phyloP scores from a whole-genome alignment of 106 monocot genomes.

The Platanthera zijinensis region DNA sequence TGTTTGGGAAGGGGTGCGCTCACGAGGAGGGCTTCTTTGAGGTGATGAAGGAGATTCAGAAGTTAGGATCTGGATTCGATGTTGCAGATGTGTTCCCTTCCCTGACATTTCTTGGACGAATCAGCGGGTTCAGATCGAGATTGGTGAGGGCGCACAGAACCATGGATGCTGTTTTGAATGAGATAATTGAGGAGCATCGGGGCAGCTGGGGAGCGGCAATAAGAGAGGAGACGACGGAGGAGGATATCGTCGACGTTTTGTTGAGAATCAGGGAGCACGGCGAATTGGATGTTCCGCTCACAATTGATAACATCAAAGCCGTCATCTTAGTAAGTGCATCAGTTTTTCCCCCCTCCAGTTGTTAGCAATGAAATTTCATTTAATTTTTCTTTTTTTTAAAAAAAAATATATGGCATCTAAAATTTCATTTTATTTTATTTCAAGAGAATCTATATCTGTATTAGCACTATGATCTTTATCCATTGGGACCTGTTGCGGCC shows the following conservation, averaged over 20 bases:
- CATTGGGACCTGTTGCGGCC: no score
- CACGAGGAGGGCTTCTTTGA: not conserved
- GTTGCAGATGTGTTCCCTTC: not conserved
- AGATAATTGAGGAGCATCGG: constrained; percentile 6
- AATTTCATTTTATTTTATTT: no score
- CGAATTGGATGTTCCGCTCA: not conserved
- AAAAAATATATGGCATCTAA: no score
- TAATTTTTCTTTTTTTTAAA: no score
- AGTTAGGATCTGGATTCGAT: no score
- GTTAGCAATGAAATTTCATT: no score
- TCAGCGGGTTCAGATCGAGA: not conserved
- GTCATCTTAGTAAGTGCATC: constrained; percentile 12
- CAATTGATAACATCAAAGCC: constrained; percentile 4
- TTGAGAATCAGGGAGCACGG: not conserved
- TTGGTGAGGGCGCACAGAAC: not conserved
- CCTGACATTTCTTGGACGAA: not conserved
- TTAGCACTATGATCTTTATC: no score
- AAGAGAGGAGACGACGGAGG: not conserved
- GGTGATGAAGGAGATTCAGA: not conserved
- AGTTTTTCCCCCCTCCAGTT: no score
- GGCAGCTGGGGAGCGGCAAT: not conserved
- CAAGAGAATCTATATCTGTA: no score
- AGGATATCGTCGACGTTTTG: constrained; percentile 13
- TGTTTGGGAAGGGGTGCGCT: not conserved
- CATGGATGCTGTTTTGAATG: not conserved